Base-by-base conservation (phyloP, 2,329 filamentous ascomycete genomes). In the Colletotrichum kahawae region DNA sequence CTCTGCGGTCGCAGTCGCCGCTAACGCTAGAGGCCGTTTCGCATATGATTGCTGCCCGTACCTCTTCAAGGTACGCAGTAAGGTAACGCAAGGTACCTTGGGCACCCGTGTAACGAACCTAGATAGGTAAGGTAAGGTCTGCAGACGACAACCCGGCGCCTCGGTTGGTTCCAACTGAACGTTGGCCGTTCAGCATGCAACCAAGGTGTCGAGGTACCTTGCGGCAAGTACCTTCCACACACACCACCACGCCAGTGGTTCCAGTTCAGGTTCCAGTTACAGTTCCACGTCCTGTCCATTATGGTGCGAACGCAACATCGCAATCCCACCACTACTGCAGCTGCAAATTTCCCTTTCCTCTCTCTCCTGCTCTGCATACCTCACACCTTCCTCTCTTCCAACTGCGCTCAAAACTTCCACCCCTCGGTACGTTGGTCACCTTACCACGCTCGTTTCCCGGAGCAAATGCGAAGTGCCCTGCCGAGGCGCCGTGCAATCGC, bases 261-360 rank as follows among this genome's bases (percentile, higher is more conserved):
- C 72, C 65, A 63, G 72, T 48, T 67, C 57, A 31, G 63, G 72
- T 72, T 71, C 69, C 48, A 75, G 73, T 73, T 73, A 72, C 69
- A 72, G 63, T 71, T 75, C 71, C 72, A 54, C 63, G 72, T 71
- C 43, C 43, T 51, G 43, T 51, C 72, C 69, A 63, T 75, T 67
- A 13, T 54, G 56, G 68, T 71, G 56, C 68, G 43, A 38, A 67
- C 56, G 69, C 72, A 72, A 67, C 69, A 75, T 75, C 70, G 34
- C 73, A 75, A 60, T 75, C 57, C 69, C 70, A 51, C 63, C 18
- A 36, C 64, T 63, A 57, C 67, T 71, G 62, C 69, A 67, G 56
- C 64, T 70, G 73, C 69, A 64, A 64, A 31, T 64, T 64, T 72
- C 64, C 57, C 43, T 51, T 72, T 29, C 36, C 29, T 66, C 62